Evolutionary conservation across 2,329 filamentous ascomycete genomes (phyloP).

Genomic region (Hypocreales sp.): DNA sequence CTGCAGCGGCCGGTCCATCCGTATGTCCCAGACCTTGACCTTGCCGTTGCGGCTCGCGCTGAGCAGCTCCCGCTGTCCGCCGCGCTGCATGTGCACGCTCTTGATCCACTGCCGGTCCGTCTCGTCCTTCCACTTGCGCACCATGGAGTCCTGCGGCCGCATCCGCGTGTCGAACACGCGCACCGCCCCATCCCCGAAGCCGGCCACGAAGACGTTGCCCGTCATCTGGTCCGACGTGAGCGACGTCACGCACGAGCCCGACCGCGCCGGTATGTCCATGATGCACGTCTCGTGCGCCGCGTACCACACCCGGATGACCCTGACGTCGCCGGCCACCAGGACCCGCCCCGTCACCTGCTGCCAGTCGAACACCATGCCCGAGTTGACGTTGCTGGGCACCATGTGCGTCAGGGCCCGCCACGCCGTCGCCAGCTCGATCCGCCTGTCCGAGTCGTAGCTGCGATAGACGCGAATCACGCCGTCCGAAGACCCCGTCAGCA

Average conservation of each 20-base stretch:
- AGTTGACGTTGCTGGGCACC: slow-evolving; percentile 85
- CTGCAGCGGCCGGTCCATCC: slow-evolving; percentile 64
- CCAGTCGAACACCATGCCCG: slow-evolving; percentile 96
- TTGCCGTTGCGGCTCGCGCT: slow-evolving; percentile 86
- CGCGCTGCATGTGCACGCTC: slow-evolving; percentile 91
- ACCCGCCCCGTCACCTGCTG: slow-evolving; percentile 93
- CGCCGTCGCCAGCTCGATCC: slow-evolving; percentile 73
- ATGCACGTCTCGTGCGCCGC: slow-evolving; percentile 85
- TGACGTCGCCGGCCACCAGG: slow-evolving; percentile 90
- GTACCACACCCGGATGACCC: slow-evolving; percentile 92
- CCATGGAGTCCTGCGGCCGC: slow-evolving; percentile 77
- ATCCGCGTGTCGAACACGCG: slow-evolving; percentile 85
- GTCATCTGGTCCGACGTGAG: slow-evolving; percentile 96
- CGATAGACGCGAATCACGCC: slow-evolving; percentile 88
- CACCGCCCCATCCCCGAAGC: slow-evolving; percentile 89
- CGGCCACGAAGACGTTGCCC: slow-evolving; percentile 87
- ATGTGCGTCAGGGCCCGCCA: slow-evolving; percentile 91
- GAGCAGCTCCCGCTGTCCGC: slow-evolving; percentile 79
- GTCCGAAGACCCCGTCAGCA: slow-evolving; percentile 92
- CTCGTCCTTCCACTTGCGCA: slow-evolving; percentile 93
- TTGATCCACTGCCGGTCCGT: slow-evolving; percentile 77
- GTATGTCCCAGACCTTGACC: slow-evolving; percentile 90
- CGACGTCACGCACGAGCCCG: slow-evolving; percentile 88
- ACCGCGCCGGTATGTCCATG: slow-evolving; percentile 86
- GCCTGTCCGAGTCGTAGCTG: slow-evolving; percentile 66